phyloP scores from a whole-genome alignment of 2,329 filamentous ascomycete species.

The Monosporascus sp. region DNA sequence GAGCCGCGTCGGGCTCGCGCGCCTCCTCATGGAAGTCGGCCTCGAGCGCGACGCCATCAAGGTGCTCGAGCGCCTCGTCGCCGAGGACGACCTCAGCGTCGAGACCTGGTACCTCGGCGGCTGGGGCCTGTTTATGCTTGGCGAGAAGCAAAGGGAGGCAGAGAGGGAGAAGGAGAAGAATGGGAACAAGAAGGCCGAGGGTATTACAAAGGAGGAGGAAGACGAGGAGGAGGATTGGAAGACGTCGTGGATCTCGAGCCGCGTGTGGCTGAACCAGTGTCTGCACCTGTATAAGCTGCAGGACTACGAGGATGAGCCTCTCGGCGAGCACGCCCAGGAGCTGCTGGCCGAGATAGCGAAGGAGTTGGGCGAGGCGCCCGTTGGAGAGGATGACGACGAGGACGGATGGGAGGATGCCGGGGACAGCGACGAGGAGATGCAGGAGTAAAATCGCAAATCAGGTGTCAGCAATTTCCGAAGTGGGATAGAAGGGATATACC shows the following conservation, averaged over 20 bases:
- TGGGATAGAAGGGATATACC: neutral
- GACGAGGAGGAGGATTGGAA: conserved; percentile 49
- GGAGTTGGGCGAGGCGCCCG: conserved; percentile 57
- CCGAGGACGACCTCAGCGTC: conserved; percentile 89
- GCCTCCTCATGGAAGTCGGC: conserved; percentile 84
- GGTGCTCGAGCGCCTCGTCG: conserved; percentile 76
- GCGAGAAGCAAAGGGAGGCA: conserved; percentile 58
- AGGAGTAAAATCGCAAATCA: conserved; percentile 23
- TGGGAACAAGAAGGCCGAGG: conserved; percentile 25
- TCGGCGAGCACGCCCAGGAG: conserved; percentile 71
- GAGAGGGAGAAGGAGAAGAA: conserved; percentile 33
- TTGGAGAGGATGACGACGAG: conserved; percentile 51
- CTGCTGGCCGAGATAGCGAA: conserved; percentile 59
- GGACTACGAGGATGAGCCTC: conserved; percentile 79
- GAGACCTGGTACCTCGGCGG: conserved; percentile 97
- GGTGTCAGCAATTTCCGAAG: neutral
- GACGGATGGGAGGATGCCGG: conserved; percentile 42
- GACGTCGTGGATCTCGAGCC: conserved; percentile 65
- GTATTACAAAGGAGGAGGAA: conserved; percentile 17
- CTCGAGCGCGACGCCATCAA: conserved; percentile 81
- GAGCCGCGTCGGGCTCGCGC: conserved; percentile 74
- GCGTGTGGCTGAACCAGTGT: conserved; percentile 78
- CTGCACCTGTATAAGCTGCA: conserved; percentile 72
- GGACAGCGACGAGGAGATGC: conserved; percentile 56
- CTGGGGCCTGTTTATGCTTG: conserved; percentile 81